Conservation (phyloP, 257 asterid genomes). For the Voacanga thouarsii region DNA sequence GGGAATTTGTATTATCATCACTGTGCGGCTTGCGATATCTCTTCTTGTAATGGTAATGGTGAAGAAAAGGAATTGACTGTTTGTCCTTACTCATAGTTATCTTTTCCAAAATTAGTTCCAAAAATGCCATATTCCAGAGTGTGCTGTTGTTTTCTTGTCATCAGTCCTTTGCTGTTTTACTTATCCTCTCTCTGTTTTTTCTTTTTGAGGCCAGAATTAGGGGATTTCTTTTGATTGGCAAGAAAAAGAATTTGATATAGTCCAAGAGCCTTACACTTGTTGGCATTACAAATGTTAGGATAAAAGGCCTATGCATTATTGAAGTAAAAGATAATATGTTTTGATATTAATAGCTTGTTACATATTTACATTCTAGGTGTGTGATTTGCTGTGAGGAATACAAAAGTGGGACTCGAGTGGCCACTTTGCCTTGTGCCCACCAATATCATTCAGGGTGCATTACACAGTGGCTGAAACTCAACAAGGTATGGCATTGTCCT, state of each 20-base stretch:
- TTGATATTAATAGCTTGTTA: constrained; percentile 8
- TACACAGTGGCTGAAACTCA: constrained; percentile 63
- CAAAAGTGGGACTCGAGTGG: constrained; percentile 53
- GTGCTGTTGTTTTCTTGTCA: background rate
- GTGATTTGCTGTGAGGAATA: constrained; percentile 74
- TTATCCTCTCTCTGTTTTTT: background rate
- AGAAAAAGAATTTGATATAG: background rate
- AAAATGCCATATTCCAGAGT: background rate
- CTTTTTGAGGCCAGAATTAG: background rate
- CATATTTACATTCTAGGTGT: constrained; percentile 48
- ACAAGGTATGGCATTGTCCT: constrained; percentile 43
- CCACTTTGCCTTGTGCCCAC: constrained; percentile 82
- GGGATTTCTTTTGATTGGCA: too few species aligned
- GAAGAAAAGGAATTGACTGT: background rate
- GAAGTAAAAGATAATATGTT: background rate
- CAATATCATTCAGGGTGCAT: constrained; percentile 77
- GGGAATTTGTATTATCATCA: background rate
- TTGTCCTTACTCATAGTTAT: background rate
- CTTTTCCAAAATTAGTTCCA: background rate
- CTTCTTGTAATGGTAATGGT: background rate
- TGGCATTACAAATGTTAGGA: background rate
- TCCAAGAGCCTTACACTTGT: background rate
- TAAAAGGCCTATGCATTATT: background rate
- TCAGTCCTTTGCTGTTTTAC: background rate
- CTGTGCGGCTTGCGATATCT: background rate